These are phyloP conservation scores for Boechera retrofracta DNA, from an alignment of 345 rosid species.

Conservation along the genomic window DNA sequence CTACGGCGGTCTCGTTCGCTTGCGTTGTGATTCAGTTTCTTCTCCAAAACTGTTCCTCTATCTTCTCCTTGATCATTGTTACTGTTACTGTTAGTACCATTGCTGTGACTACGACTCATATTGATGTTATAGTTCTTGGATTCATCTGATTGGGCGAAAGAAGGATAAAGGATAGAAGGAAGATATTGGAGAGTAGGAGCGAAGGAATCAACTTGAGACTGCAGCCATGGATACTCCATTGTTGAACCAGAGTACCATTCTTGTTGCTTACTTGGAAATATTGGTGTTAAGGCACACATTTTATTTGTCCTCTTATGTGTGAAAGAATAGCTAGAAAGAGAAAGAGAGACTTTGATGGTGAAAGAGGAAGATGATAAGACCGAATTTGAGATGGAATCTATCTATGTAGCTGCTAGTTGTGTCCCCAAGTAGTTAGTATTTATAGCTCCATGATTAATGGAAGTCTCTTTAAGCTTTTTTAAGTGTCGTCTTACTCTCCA, in stretches of 20 bases:
- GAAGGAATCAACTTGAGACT: slow-evolving; percentile 25
- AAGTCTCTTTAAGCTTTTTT: slow-evolving; percentile 32
- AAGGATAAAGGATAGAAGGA: slow-evolving; percentile 38
- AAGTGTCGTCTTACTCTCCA: slow-evolving; percentile 32
- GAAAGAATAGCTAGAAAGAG: slow-evolving; percentile 6
- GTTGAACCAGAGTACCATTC: slow-evolving; percentile 36
- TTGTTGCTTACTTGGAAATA: slow-evolving; percentile 32
- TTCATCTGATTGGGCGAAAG: slow-evolving; percentile 14
- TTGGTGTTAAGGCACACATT: slow-evolving; percentile 43
- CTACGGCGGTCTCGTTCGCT: slow-evolving; percentile 68
- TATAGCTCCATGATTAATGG: slow-evolving; percentile 29
- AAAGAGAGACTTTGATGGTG: slow-evolving; percentile 31
- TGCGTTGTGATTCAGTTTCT: slow-evolving; percentile 81
- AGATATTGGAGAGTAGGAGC: slow-evolving; percentile 34
- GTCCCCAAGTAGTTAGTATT: slow-evolving; percentile 27
- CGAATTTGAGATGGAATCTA: slow-evolving; percentile 38
- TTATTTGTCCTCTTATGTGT: slow-evolving; percentile 13
- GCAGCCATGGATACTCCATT: slow-evolving; percentile 39
- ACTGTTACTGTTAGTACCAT: slow-evolving; percentile 7
- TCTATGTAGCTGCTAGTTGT: slow-evolving; percentile 16
- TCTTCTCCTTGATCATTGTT: slow-evolving; percentile 23
- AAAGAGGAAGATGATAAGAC: slow-evolving; percentile 37
- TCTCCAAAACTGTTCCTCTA: slow-evolving; percentile 37
- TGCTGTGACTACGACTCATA: slow-evolving; percentile 15
- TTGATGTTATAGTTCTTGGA: slow-evolving; percentile 23